These are phyloP conservation scores for Neurospora sp. DNA, from an alignment of 495 filamentous ascomycete genomes.

Conservation along the genomic window DNA sequence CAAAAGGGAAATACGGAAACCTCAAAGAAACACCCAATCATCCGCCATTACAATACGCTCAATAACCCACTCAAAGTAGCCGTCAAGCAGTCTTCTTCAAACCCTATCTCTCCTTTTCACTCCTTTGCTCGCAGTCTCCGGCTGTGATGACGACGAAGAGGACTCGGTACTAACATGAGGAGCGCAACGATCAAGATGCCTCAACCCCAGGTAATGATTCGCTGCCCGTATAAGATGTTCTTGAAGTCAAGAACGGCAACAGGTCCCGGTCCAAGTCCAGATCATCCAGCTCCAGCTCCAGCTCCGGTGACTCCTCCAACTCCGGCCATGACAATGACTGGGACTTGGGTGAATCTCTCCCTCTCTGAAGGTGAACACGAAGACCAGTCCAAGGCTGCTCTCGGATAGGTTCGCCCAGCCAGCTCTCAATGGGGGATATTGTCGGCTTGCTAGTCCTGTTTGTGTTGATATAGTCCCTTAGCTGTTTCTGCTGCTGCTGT, in stretches of 20 bases:
- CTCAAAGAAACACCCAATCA: no score
- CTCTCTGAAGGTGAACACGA: not conserved
- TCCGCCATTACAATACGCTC: no score
- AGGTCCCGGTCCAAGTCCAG: not conserved
- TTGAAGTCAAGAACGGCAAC: not conserved
- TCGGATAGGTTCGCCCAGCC: not conserved
- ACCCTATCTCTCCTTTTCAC: no score
- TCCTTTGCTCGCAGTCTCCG: no score
- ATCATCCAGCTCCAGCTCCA: not conserved
- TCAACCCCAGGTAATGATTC: not conserved
- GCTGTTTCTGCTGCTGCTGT: not conserved
- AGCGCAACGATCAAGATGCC: no score
- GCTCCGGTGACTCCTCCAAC: not conserved
- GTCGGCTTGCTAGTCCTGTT: not conserved
- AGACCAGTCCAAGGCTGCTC: not conserved
- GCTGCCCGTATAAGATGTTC: not conserved
- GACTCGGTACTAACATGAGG: no score
- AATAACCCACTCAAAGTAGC: no score
- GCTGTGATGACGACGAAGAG: no score
- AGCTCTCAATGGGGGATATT: not conserved
- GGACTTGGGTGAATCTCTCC: not conserved
- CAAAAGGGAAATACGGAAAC: no score
- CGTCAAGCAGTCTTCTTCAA: no score
- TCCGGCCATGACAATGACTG: not conserved
- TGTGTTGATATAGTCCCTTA: not conserved